phyloP scores from a whole-genome alignment of 345 rosid genomes.

The Viola odorata region DNA sequence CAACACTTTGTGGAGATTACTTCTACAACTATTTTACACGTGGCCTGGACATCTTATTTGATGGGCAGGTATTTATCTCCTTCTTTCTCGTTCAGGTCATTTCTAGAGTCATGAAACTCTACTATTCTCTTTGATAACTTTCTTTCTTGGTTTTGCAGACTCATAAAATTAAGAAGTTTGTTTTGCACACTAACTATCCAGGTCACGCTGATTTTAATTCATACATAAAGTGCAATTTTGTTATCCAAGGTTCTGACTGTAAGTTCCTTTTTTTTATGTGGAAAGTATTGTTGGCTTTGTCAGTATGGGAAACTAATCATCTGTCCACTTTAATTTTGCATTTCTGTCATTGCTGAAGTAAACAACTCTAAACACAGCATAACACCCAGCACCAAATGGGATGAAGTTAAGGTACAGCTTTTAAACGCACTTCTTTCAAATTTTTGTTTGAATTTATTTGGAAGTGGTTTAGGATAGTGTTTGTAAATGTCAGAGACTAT shows the following conservation, averaged over 20 bases:
- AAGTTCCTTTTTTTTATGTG: slow-evolving; percentile 12
- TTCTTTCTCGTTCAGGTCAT: background rate
- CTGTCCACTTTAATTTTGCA: slow-evolving; percentile 22
- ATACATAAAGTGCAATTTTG: slow-evolving; percentile 89
- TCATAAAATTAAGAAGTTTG: slow-evolving; percentile 89
- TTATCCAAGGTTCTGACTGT: slow-evolving; percentile 47
- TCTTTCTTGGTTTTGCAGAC: slow-evolving; percentile 45
- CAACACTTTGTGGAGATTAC: slow-evolving; percentile 89
- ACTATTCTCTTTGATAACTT: background rate
- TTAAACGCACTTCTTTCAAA: background rate
- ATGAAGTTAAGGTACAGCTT: slow-evolving; percentile 79
- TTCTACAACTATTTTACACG: slow-evolving; percentile 94
- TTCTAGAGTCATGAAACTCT: background rate
- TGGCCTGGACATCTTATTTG: slow-evolving; percentile 91
- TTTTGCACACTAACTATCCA: slow-evolving; percentile 91
- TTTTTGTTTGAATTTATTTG: background rate
- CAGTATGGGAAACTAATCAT: slow-evolving; percentile 1
- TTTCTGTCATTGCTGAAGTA: slow-evolving; percentile 44
- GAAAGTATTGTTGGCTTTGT: slow-evolving; percentile 3
- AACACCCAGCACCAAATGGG: slow-evolving; percentile 87
- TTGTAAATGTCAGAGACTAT: background rate
- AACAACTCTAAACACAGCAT: slow-evolving; percentile 52
- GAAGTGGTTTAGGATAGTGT: background rate
- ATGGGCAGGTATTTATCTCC: slow-evolving; percentile 64
- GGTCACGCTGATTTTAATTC: slow-evolving; percentile 98